Evolutionary conservation across 306 rosid species (phyloP).

Genomic region (Hippophae tibetana): DNA sequence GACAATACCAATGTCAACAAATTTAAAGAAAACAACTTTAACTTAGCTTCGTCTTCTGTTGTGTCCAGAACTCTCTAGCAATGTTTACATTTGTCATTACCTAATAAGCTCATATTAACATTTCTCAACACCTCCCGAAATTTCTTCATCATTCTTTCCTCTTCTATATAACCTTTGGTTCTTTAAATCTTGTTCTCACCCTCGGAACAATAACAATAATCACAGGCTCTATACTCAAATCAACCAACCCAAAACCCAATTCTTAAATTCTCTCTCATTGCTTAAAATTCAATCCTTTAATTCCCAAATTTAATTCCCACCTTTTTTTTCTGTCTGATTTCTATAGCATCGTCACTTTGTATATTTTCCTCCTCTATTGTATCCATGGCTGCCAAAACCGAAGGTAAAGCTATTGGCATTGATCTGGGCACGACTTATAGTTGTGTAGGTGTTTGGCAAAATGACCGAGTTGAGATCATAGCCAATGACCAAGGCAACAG

Average conservation of each 20-base stretch:
- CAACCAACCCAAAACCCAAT: background rate
- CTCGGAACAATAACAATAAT: background rate
- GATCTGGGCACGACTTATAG: conserved; percentile 52
- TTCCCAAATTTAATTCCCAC: background rate
- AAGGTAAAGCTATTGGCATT: conserved; percentile 37
- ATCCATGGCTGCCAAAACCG: conserved; percentile 30
- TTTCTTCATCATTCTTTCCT: conserved; percentile 14
- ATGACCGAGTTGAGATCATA: conserved; percentile 46
- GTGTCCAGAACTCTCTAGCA: background rate
- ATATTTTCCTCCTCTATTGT: background rate
- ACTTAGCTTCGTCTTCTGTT: too few relatives aligned
- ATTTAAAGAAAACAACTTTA: too few relatives aligned
- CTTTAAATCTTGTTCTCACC: background rate
- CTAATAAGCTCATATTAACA: background rate
- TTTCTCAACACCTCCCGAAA: conserved; percentile 8
- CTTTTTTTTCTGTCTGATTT: background rate
- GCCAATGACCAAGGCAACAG: conserved; percentile 48
- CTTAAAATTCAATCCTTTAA: too few relatives aligned
- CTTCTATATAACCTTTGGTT: background rate
- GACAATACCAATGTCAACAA: too few relatives aligned
- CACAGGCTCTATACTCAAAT: background rate
- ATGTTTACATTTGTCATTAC: background rate
- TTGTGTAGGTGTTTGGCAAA: conserved; percentile 46
- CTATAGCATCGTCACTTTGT: background rate
- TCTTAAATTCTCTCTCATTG: background rate